A percentile compares a stretch with the other conserved stretches of the same genome.
phyloP scores from a whole-genome alignment of 768 basidiomycete genomes.

The Gymnopilus junonius region DNA sequence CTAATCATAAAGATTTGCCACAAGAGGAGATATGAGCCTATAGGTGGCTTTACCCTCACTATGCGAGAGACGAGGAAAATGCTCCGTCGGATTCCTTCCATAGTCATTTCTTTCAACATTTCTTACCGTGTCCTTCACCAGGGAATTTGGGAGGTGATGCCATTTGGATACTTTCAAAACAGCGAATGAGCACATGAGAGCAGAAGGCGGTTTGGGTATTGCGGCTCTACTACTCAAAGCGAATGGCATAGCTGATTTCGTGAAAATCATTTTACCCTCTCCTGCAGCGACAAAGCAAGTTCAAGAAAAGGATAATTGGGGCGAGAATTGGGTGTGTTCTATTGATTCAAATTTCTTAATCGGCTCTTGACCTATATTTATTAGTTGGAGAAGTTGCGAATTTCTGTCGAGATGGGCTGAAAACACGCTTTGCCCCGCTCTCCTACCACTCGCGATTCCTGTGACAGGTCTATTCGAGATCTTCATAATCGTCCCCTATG shows the following conservation, averaged over 20 bases:
- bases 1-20: conserved; percentile 20
- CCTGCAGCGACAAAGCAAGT: conserved; percentile 18
- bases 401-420: conserved; percentile 19
- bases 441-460: not conserved
- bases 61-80: conserved; percentile 26
- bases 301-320: conserved; percentile 25
- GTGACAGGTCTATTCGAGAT: conserved; percentile 50
- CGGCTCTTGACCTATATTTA: not conserved
- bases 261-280: conserved; percentile 28
- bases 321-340: conserved; percentile 24
- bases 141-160: conserved; percentile 16
- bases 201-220: conserved; percentile 28
- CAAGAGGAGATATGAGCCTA: conserved; percentile 22
- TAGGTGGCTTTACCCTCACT: conserved; percentile 23
- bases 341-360: not conserved
- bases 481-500: conserved; percentile 78
- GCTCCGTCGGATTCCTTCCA: conserved; percentile 17
- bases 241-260: conserved; percentile 25
- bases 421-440: not conserved
- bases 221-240: conserved; percentile 24
- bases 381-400: conserved; percentile 20
- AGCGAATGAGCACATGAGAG: conserved; percentile 25
- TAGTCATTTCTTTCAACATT: not conserved
- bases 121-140: conserved; percentile 1
- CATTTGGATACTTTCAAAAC: conserved; percentile 26